phyloP scores from a whole-genome alignment of 805 yeast species.

The Yarrowia deformans region DNA sequence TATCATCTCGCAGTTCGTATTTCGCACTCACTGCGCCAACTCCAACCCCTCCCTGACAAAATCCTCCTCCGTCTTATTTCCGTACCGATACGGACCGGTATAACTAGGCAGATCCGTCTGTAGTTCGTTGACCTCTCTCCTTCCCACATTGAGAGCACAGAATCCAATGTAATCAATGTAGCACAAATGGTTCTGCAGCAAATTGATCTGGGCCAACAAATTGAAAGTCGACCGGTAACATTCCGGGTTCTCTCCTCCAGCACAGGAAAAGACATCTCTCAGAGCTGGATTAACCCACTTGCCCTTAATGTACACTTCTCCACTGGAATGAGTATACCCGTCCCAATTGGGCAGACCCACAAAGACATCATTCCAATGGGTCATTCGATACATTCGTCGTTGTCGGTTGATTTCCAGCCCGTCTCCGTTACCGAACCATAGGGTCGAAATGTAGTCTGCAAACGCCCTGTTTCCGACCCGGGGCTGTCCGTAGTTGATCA shows the following conservation, averaged over 20 bases:
- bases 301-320: conserved; percentile 21
- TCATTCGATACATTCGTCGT: conserved; percentile 16
- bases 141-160: conserved; percentile 7
- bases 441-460: conserved; percentile 1
- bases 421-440: conserved; percentile 10
- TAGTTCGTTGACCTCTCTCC: neutral
- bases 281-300: conserved; percentile 9
- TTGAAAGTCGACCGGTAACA: neutral
- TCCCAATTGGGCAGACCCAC: conserved; percentile 16
- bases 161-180: conserved; percentile 18
- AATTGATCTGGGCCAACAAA: neutral
- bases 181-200: conserved; percentile 9
- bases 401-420: conserved; percentile 3
- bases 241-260: conserved; percentile 7
- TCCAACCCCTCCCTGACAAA: neutral
- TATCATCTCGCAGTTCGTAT: too few relatives aligned
- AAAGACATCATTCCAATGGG: conserved; percentile 28
- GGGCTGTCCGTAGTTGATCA: conserved; percentile 69
- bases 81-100: neutral
- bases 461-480: conserved; percentile 61
- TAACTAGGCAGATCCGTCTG: neutral
- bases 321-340: conserved; percentile 10
- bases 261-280: neutral
- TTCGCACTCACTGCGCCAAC: too few relatives aligned
- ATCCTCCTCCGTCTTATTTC: conserved; percentile 7